phyloP scores from a whole-genome alignment of 495 filamentous ascomycete species.

The Podospora didyma region DNA sequence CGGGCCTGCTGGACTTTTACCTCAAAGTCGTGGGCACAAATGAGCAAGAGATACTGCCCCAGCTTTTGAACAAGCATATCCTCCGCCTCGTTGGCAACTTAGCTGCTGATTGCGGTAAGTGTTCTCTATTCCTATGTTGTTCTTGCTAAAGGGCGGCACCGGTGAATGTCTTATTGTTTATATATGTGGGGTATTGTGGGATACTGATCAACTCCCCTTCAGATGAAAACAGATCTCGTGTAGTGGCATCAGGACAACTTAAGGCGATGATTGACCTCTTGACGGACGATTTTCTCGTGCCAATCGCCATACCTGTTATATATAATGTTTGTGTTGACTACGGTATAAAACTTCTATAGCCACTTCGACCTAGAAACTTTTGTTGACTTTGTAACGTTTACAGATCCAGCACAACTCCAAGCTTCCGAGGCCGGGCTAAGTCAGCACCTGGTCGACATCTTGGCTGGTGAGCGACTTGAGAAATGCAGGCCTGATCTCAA shows the following conservation, averaged over 20 bases:
- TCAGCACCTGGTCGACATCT: conserved; percentile 33
- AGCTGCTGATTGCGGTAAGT: conserved; percentile 73
- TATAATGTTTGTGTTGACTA: conserved; percentile 74
- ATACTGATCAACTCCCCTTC: background rate
- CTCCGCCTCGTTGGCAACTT: conserved; percentile 72
- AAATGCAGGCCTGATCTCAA: conserved; percentile 27
- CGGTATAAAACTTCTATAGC: conserved; percentile 41
- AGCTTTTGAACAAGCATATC: conserved; percentile 44
- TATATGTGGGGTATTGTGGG: background rate
- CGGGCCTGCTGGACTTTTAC: conserved; percentile 66
- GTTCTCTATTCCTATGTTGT: too few relatives aligned
- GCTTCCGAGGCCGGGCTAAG: conserved; percentile 42
- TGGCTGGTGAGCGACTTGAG: conserved; percentile 30
- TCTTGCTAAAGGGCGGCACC: too few relatives aligned
- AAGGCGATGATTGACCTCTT: conserved; percentile 51
- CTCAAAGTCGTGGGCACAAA: conserved; percentile 43
- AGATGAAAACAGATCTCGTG: conserved; percentile 72
- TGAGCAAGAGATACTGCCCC: conserved; percentile 16
- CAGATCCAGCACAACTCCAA: conserved; percentile 52
- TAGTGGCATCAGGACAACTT: conserved; percentile 58
- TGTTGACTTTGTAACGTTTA: conserved; percentile 20
- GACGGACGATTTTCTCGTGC: conserved; percentile 43
- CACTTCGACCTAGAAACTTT: background rate
- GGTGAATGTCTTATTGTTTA: background rate
- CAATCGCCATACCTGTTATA: conserved; percentile 62